phyloP scores from a whole-genome alignment of 2,329 filamentous ascomycete species.

The Myriosclerotinia curreyana region DNA sequence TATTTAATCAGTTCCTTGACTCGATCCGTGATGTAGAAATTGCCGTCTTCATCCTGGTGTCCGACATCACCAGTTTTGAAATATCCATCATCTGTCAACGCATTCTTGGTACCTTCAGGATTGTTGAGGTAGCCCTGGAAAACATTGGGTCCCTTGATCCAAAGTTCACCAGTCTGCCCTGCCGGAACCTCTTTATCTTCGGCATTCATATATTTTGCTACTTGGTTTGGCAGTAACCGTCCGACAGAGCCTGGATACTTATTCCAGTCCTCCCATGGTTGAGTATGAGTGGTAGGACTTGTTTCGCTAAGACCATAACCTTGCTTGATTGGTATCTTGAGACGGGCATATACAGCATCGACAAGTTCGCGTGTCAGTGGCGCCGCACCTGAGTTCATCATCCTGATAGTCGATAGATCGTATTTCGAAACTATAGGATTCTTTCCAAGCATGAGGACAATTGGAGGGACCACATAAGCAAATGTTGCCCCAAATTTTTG shows the following conservation, averaged over 20 bases:
- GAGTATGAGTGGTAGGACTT: slow-evolving; percentile 72
- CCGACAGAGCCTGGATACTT: slow-evolving; percentile 76
- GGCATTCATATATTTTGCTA: slow-evolving; percentile 73
- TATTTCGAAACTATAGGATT: slow-evolving; percentile 75
- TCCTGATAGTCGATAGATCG: slow-evolving; percentile 73
- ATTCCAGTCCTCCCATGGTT: slow-evolving; percentile 73
- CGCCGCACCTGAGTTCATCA: slow-evolving; percentile 85
- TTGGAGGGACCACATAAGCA: slow-evolving; percentile 78
- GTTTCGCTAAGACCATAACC: slow-evolving; percentile 91
- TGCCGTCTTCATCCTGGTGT: slow-evolving; percentile 68
- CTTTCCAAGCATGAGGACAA: slow-evolving; percentile 78
- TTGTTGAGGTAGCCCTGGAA: slow-evolving; percentile 59
- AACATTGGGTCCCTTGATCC: slow-evolving; percentile 61
- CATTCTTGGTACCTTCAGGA: slow-evolving; percentile 63
- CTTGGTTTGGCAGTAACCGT: slow-evolving; percentile 72
- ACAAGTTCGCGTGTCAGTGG: slow-evolving; percentile 80
- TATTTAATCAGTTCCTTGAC: slow-evolving; percentile 67
- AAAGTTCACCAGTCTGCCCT: slow-evolving; percentile 66
- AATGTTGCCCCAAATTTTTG: slow-evolving; percentile 73
- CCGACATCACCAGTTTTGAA: slow-evolving; percentile 81
- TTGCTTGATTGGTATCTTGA: slow-evolving; percentile 82
- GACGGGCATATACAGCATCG: slow-evolving; percentile 67
- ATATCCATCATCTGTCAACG: slow-evolving; percentile 71
- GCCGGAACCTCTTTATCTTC: slow-evolving; percentile 58
- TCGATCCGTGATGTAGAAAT: slow-evolving; percentile 86